phyloP scores from a whole-genome alignment of 2,329 filamentous ascomycete genomes.

The Fusarium pseudograminearum region DNA sequence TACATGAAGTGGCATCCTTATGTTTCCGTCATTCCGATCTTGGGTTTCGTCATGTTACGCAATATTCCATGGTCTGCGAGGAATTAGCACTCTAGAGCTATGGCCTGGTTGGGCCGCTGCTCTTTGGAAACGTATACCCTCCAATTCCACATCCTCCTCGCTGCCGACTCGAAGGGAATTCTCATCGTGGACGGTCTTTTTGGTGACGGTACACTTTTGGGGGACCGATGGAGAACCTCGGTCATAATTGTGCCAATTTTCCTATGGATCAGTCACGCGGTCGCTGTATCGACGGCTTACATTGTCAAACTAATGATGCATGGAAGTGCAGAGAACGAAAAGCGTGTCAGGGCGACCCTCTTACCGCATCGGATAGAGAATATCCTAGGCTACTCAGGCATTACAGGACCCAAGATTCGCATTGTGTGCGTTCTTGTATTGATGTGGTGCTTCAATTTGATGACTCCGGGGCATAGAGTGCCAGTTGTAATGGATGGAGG shows the following conservation, averaged over 20 bases:
- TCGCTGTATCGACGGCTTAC: slow-evolving; percentile 35
- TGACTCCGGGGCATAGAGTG: not conserved
- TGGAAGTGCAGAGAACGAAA: not conserved
- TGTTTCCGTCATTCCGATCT: slow-evolving; percentile 64
- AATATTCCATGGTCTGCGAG: slow-evolving; percentile 51
- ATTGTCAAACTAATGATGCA: not conserved
- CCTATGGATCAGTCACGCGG: slow-evolving; percentile 43
- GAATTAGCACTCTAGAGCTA: slow-evolving; percentile 53
- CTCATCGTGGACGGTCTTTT: slow-evolving; percentile 51
- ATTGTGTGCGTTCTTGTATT: not conserved
- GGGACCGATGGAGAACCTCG: slow-evolving; percentile 43
- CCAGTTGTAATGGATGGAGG: not conserved
- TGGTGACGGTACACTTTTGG: slow-evolving; percentile 36
- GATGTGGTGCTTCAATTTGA: not conserved
- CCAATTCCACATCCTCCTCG: slow-evolving; percentile 71
- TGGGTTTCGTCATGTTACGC: slow-evolving; percentile 64
- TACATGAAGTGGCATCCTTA: slow-evolving; percentile 66
- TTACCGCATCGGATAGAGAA: not conserved
- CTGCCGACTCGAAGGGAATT: slow-evolving; percentile 66
- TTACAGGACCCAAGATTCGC: not conserved
- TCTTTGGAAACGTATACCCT: slow-evolving; percentile 70
- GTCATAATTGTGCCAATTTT: slow-evolving; percentile 44
- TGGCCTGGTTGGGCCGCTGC: slow-evolving; percentile 65
- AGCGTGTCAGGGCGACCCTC: not conserved
- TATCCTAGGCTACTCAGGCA: not conserved